A percentile compares a stretch with the other conserved stretches of the same genome.
Conservation (phyloP, 2,329 filamentous ascomycete genomes). For the Amauroascus verrucosus region DNA sequence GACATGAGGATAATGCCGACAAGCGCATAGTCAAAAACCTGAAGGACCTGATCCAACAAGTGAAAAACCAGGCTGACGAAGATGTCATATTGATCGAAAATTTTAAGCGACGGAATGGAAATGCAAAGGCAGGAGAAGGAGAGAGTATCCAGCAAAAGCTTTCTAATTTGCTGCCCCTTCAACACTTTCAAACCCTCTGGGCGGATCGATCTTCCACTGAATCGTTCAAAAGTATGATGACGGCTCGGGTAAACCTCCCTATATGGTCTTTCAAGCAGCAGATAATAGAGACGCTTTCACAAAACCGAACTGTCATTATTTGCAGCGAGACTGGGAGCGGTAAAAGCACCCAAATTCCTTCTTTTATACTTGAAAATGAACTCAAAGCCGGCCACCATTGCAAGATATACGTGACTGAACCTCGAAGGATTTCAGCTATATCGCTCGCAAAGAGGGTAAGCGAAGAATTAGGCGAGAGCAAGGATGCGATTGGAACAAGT, state of each 20-base stretch:
- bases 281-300: slow-evolving; percentile 65
- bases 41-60: slow-evolving; percentile 33
- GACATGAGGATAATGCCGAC: slow-evolving; percentile 58
- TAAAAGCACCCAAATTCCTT: slow-evolving; percentile 95
- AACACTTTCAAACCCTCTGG: slow-evolving; percentile 37
- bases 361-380: slow-evolving; percentile 84
- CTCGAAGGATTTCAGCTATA: slow-evolving; percentile 88
- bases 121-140: not conserved
- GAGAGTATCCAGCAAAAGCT: not conserved
- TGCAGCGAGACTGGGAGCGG: slow-evolving; percentile 95
- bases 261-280: slow-evolving; percentile 78
- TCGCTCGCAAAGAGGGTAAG: slow-evolving; percentile 87
- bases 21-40: slow-evolving; percentile 58
- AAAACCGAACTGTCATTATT: slow-evolving; percentile 78
- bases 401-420: slow-evolving; percentile 93
- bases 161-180: not conserved
- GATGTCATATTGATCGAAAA: slow-evolving; percentile 67
- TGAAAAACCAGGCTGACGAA: slow-evolving; percentile 47
- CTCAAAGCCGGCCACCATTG: slow-evolving; percentile 68
- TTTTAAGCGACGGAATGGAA: slow-evolving; percentile 49
- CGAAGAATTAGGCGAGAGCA: slow-evolving; percentile 81
- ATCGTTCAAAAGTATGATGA: slow-evolving; percentile 68
- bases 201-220: slow-evolving; percentile 39
- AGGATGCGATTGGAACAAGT: slow-evolving; percentile 67
- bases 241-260: slow-evolving; percentile 67